Evolutionary conservation across 2,329 filamentous ascomycete species (phyloP).

Genomic region (Colletotrichum eremochloae): DNA sequence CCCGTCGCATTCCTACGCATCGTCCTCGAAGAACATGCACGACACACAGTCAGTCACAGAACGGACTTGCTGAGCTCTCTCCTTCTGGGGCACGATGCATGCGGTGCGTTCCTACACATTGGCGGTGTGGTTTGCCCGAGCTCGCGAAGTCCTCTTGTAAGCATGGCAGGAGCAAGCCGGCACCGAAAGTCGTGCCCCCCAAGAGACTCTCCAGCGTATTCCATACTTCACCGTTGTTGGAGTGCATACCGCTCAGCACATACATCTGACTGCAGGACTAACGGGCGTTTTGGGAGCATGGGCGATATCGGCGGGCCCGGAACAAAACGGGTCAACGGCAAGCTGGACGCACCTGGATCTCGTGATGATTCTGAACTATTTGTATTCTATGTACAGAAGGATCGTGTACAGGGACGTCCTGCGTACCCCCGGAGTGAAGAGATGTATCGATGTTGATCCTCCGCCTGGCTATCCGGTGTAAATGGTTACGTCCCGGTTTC

Average conservation of each 20-base stretch:
- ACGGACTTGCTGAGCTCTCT: not conserved
- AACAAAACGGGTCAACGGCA: not conserved
- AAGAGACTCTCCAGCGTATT: not conserved
- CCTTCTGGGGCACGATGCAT: not conserved
- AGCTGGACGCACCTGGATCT: not conserved
- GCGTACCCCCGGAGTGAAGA: not conserved
- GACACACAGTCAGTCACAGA: not conserved
- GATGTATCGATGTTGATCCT: not conserved
- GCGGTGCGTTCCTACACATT: not conserved
- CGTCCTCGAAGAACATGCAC: not conserved
- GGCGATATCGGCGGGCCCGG: not conserved
- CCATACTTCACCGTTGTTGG: not conserved
- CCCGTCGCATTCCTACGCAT: not conserved
- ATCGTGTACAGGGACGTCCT: not conserved
- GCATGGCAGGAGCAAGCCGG: not conserved
- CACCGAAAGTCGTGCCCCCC: not conserved
- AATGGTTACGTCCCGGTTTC: not conserved
- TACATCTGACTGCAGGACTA: not conserved
- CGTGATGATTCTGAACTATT: not conserved
- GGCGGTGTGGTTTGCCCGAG: not conserved
- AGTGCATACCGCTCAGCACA: not conserved
- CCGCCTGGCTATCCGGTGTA: not conserved
- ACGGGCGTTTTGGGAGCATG: not conserved
- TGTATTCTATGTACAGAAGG: not conserved
- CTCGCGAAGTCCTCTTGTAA: not conserved